Evolutionary conservation across 2,329 filamentous ascomycete species (phyloP).

Genomic region (Rhynchosporium secalis): DNA sequence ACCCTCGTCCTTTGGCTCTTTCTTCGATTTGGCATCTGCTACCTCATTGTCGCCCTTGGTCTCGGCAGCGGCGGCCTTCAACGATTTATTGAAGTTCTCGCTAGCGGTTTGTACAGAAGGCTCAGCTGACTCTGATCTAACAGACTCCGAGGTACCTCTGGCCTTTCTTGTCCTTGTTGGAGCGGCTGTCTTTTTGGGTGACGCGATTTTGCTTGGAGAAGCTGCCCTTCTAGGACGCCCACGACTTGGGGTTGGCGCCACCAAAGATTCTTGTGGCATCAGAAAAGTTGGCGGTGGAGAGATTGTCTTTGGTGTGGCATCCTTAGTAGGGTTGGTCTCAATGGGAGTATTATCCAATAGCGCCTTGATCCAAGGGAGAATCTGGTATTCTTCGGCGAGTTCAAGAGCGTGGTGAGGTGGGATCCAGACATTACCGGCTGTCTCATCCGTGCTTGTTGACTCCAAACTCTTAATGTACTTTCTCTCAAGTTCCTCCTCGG

Average conservation of each 20-base stretch:
- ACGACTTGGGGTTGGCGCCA: conserved; percentile 40
- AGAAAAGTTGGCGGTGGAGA: conserved; percentile 74
- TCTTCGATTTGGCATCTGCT: conserved; percentile 34
- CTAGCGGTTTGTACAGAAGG: conserved; percentile 50
- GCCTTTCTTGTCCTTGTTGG: conserved; percentile 45
- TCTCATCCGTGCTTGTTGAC: conserved; percentile 85
- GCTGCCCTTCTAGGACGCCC: conserved; percentile 58
- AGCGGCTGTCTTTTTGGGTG: conserved; percentile 44
- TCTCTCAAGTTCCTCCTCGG: conserved; percentile 75
- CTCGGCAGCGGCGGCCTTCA: conserved; percentile 45
- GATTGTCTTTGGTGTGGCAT: conserved; percentile 68
- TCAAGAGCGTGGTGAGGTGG: conserved; percentile 77
- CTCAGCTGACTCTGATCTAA: conserved; percentile 44
- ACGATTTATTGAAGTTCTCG: conserved; percentile 48
- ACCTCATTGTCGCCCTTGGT: conserved; percentile 24
- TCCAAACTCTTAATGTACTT: conserved; percentile 80
- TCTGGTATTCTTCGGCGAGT: conserved; percentile 83
- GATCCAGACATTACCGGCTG: conserved; percentile 96
- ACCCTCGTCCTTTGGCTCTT: conserved; percentile 28
- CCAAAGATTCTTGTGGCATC: conserved; percentile 45
- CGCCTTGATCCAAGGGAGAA: conserved; percentile 86
- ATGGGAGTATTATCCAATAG: conserved; percentile 88
- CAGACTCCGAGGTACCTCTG: conserved; percentile 37
- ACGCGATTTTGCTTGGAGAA: conserved; percentile 53
- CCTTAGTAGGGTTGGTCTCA: conserved; percentile 43